Conservation (phyloP, 1,139 yeast genomes). For the Hansenula anomala region DNA sequence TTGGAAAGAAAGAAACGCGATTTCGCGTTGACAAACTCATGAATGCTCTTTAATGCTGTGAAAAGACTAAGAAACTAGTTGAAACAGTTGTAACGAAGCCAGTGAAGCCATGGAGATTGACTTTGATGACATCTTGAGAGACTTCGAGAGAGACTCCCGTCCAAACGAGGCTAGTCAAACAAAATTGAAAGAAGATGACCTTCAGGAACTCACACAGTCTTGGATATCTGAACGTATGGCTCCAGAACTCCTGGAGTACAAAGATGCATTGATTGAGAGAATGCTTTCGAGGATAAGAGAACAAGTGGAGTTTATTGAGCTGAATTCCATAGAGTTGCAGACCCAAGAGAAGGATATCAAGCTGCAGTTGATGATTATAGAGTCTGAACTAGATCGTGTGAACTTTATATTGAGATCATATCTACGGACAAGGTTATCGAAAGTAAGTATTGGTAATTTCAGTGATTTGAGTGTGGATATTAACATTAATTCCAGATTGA, state of each 20-base stretch:
- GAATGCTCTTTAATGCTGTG: not conserved
- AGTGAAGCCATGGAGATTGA: conserved; percentile 36
- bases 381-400: conserved; percentile 85
- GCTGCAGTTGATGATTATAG: conserved; percentile 75
- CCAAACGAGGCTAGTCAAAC: conserved; percentile 16
- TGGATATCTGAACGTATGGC: conserved; percentile 86
- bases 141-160: conserved; percentile 41
- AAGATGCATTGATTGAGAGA: conserved; percentile 51
- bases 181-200: conserved; percentile 27
- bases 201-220: conserved; percentile 45
- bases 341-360: conserved; percentile 61
- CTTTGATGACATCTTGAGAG: conserved; percentile 65
- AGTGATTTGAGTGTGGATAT: no score
- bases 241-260: conserved; percentile 77
- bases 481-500: conserved; percentile 44
- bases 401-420: conserved; percentile 77
- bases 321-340: conserved; percentile 48
- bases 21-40: not conserved
- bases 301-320: conserved; percentile 71
- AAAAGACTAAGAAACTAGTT: no score
- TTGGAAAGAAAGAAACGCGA: not conserved
- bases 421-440: conserved; percentile 68
- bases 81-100: no score
- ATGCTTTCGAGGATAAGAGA: conserved; percentile 54
- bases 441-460: no score